These are phyloP conservation scores for Naganishia vaughanmartiniae DNA, from an alignment of 768 basidiomycete genomes.

Conservation along the genomic window DNA sequence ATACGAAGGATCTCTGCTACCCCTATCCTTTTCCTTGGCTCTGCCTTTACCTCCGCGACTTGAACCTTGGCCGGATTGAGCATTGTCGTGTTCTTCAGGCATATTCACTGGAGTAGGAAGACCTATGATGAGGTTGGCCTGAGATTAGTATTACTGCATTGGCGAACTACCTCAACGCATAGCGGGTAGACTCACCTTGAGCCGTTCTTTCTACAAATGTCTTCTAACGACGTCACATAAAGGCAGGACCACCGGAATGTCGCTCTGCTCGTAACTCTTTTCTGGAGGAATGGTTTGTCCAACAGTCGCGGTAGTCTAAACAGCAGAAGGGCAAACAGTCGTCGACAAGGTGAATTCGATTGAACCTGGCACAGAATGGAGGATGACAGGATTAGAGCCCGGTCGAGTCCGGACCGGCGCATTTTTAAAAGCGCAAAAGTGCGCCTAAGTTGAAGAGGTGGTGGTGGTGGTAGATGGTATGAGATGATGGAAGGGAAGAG, in stretches of 20 bases:
- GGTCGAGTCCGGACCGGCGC: constrained; percentile 21
- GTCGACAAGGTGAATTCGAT: too few relatives aligned
- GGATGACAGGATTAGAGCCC: not conserved
- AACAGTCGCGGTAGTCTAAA: not conserved
- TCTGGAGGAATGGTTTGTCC: too few relatives aligned
- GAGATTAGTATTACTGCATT: not conserved
- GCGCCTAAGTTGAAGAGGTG: not conserved
- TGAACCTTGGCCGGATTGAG: not conserved
- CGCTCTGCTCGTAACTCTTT: not conserved
- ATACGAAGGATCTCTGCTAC: not conserved
- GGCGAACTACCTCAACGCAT: not conserved
- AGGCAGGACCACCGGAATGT: not conserved
- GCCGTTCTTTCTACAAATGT: not conserved
- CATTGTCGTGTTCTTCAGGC: not conserved
- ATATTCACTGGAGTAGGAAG: not conserved
- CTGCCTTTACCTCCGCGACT: not conserved
- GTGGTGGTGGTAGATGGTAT: too few relatives aligned
- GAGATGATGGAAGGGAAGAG: too few relatives aligned
- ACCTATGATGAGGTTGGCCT: not conserved
- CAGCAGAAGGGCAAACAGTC: too few relatives aligned
- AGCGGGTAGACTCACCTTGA: not conserved
- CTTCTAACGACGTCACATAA: not conserved
- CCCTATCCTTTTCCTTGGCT: constrained; percentile 12
- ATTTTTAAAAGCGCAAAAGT: constrained; percentile 19
- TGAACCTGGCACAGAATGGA: too few relatives aligned